Conservation (phyloP, 345 rosid genomes). For the Gossypium mustelinum region DNA sequence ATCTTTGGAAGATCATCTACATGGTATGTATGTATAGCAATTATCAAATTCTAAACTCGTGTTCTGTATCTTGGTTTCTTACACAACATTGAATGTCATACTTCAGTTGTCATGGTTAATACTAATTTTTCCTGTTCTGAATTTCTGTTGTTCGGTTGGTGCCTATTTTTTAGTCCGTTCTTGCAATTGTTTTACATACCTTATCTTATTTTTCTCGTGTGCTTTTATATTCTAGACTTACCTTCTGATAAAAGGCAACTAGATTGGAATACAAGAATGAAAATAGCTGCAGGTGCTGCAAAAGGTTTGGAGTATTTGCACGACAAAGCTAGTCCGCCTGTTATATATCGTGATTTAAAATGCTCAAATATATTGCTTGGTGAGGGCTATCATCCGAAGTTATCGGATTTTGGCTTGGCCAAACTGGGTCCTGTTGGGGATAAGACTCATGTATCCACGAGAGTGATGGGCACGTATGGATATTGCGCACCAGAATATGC, state of each 20-base stretch:
- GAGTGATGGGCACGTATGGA: slow-evolving; percentile 77
- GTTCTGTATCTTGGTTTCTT: slow-evolving; percentile 11
- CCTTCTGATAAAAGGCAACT: slow-evolving; percentile 53
- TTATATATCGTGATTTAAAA: slow-evolving; percentile 68
- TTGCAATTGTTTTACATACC: not conserved
- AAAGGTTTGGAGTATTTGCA: slow-evolving; percentile 71
- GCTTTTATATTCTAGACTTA: slow-evolving; percentile 36
- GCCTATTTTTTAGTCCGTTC: not conserved
- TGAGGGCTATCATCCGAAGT: slow-evolving; percentile 56
- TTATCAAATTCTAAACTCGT: not conserved
- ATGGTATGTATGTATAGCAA: slow-evolving; percentile 57
- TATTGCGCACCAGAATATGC: slow-evolving; percentile 83
- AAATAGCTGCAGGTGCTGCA: slow-evolving; percentile 73
- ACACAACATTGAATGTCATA: not conserved
- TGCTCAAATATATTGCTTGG: slow-evolving; percentile 68
- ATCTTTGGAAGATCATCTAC: slow-evolving; percentile 87
- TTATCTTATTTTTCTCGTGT: not conserved
- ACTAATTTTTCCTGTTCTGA: not conserved
- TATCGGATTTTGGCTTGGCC: slow-evolving; percentile 76
- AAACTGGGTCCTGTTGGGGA: slow-evolving; percentile 79
- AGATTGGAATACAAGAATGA: slow-evolving; percentile 77
- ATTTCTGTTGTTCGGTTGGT: slow-evolving; percentile 12
- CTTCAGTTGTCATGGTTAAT: slow-evolving; percentile 15
- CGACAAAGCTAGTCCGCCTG: slow-evolving; percentile 64
- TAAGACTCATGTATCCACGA: slow-evolving; percentile 64